Evolutionary conservation across 2,329 filamentous ascomycete genomes (phyloP).

Genomic region (Teratosphaeria pseudoeucalypti): DNA sequence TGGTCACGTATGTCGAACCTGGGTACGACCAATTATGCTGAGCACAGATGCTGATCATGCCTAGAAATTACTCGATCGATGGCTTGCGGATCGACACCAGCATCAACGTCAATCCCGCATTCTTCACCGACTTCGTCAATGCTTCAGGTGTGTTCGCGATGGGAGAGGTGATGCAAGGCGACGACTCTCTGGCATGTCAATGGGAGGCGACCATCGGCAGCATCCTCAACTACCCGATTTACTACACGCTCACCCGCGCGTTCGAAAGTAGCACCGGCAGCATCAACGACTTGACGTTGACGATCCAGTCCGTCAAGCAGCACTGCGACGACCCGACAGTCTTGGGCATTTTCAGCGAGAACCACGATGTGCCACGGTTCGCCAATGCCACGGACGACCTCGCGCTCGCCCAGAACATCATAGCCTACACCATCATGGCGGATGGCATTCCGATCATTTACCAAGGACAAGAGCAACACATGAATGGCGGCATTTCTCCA

Average conservation of each 20-base stretch:
- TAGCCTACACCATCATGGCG: slow-evolving; percentile 29
- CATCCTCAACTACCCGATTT: slow-evolving; percentile 30
- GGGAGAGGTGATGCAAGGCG: slow-evolving; percentile 28
- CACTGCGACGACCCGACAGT: slow-evolving; percentile 29
- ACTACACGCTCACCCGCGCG: slow-evolving; percentile 28
- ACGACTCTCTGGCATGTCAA: slow-evolving; percentile 24
- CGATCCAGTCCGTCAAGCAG: slow-evolving; percentile 23
- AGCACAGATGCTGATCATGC: slow-evolving; percentile 38
- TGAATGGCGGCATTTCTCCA: slow-evolving; percentile 20
- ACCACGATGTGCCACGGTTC: slow-evolving; percentile 20
- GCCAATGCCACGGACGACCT: slow-evolving; percentile 27
- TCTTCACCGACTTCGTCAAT: slow-evolving; percentile 26
- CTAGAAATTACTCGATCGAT: slow-evolving; percentile 31
- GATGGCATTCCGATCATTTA: slow-evolving; percentile 31
- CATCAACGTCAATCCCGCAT: slow-evolving; percentile 28
- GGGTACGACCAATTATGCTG: slow-evolving; percentile 50
- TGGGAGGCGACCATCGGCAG: slow-evolving; percentile 28
- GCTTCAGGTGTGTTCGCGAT: slow-evolving; percentile 28
- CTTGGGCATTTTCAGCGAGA: slow-evolving; percentile 29
- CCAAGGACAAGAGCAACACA: slow-evolving; percentile 34
- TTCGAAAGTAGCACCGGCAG: slow-evolving; percentile 27
- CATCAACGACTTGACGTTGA: slow-evolving; percentile 29
- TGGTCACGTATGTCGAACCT: slow-evolving; percentile 29
- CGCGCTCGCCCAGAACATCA: slow-evolving; percentile 28
- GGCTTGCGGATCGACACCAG: slow-evolving; percentile 31